These are phyloP conservation scores for Trichoderma sp. DNA, from an alignment of 2,329 filamentous ascomycete species.

Conservation along the genomic window DNA sequence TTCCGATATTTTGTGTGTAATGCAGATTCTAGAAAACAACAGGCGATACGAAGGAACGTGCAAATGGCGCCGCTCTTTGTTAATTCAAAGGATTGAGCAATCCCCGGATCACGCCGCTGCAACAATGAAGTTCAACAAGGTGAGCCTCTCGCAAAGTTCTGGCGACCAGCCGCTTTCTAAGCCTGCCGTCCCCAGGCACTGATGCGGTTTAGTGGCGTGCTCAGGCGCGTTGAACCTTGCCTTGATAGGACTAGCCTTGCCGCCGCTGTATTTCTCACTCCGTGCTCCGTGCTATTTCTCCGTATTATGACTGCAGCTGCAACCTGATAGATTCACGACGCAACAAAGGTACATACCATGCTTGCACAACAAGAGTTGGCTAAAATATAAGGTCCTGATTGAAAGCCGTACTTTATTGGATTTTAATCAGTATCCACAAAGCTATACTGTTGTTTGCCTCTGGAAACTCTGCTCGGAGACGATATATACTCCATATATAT, in stretches of 20 bases:
- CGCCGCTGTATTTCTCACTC: conserved; percentile 1
- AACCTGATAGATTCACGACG: neutral
- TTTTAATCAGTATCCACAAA: neutral
- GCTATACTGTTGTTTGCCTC: neutral
- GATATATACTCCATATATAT: too few species aligned
- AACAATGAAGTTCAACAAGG: neutral
- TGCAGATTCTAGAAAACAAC: neutral
- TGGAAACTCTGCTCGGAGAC: neutral
- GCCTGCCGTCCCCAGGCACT: neutral
- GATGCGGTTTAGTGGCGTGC: neutral
- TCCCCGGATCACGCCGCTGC: neutral
- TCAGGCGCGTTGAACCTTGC: neutral
- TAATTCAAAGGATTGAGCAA: neutral
- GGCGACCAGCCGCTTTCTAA: neutral
- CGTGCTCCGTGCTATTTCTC: neutral
- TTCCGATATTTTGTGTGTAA: neutral
- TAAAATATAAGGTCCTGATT: neutral
- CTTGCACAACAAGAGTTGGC: neutral
- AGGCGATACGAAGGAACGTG: neutral
- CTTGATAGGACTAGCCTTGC: neutral
- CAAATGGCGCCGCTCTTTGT: neutral
- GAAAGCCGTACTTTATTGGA: neutral
- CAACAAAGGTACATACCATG: too few species aligned
- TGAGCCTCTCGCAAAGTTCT: conserved; percentile 14
- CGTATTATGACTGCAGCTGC: neutral